Conservation (phyloP, 495 filamentous ascomycete species). For the Amniculicola lignicola region DNA sequence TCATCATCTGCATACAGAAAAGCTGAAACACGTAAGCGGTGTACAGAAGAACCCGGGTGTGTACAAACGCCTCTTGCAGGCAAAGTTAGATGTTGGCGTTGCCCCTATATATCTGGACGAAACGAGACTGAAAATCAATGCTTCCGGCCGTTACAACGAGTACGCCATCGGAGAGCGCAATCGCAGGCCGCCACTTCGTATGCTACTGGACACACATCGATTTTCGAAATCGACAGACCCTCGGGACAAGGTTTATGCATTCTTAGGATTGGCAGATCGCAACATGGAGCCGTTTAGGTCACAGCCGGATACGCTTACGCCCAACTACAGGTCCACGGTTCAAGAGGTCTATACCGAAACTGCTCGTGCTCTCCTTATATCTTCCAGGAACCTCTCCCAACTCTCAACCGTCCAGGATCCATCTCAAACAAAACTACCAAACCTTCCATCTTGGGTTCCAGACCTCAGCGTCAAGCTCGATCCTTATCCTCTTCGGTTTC, state of each 20-base stretch:
- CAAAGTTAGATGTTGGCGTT: constrained; percentile 14
- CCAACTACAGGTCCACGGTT: constrained; percentile 23
- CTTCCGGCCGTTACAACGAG: not conserved
- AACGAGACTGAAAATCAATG: constrained; percentile 13
- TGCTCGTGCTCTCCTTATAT: constrained; percentile 10
- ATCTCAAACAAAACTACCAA: constrained; percentile 15
- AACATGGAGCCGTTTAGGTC: constrained; percentile 15
- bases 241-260: constrained; percentile 30
- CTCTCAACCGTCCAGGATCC: constrained; percentile 23
- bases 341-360: constrained; percentile 24
- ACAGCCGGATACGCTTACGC: constrained; percentile 11
- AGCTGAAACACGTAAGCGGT: constrained; percentile 11
- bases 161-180: not conserved
- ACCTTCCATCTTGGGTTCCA: constrained; percentile 32
- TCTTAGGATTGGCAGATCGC: constrained; percentile 23
- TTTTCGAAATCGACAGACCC: constrained; percentile 29
- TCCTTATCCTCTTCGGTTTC: constrained; percentile 21
- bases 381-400: constrained; percentile 7
- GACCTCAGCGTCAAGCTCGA: constrained; percentile 17
- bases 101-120: constrained; percentile 20
- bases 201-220: constrained; percentile 25
- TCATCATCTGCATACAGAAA: constrained; percentile 30
- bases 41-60: constrained; percentile 14
- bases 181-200: constrained; percentile 19
- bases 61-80: constrained; percentile 20